Base-by-base conservation (phyloP, 2,329 filamentous ascomycete genomes). In the Colletotrichum tanaceti region DNA sequence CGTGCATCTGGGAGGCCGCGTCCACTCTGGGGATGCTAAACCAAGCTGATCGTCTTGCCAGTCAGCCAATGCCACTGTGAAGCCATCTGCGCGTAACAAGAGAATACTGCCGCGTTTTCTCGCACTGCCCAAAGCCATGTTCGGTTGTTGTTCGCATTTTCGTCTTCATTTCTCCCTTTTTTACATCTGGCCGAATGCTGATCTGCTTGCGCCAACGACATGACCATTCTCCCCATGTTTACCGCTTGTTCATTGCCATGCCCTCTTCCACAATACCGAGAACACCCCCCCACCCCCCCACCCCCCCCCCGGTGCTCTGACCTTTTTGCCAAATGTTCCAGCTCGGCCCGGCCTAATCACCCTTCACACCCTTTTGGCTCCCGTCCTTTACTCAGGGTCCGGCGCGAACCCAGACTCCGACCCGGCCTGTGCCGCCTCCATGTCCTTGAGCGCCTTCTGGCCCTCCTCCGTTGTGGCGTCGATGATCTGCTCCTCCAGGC, bases 401-500 rank as follows among this genome's bases (percentile, higher is more conserved):
- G 76, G 77, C 20, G 74, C 72, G 58, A 76, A 78, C 13, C 70
- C 70, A 22, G 70, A 70, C 44, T 71, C 71, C n/a, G 75, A 75
- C 58, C 79, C 77, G 62, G 79, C 77, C 49, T 58, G 57, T 16
- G 79, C 79, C 32, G 86, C 85, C 78, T 93, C 90, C 69, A 97
- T 86, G 72, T 94, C 89, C 81, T 92, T 91, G 74, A 95, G 84
- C 76, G 90, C 90, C 77, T 90, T 88, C 83, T 91, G 87, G 3
- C 94, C 94, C 77, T 96, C 90, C 76, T 94, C 91, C 2, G 95
- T 97, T 53, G 94, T 99, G 1, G 94, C 93, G 81, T 99, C 96
- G 73, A 99, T 97, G 59, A 99, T 93, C 58, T 97, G 90, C 76
- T 97, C 90, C 78, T 98, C 94, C 58, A 99, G 79, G 77, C 93